Conservation (phyloP, 805 yeast genomes). For the Hanseniaspora thailandica region DNA sequence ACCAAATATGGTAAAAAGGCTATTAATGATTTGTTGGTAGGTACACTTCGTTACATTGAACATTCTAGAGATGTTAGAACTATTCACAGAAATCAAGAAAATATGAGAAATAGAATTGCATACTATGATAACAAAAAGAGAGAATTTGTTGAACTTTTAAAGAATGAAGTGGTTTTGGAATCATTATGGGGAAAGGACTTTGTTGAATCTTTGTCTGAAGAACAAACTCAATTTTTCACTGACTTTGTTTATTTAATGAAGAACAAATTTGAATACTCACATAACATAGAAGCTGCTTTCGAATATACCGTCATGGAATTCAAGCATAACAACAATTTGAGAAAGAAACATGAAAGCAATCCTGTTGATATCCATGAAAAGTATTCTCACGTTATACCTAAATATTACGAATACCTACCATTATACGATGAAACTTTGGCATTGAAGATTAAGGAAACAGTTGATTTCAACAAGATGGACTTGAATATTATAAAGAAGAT, state of each 20-base stretch:
- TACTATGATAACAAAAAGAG: constrained; percentile 85
- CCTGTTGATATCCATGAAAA: constrained; percentile 88
- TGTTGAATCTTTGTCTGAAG: background rate
- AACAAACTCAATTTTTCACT: constrained; percentile 10
- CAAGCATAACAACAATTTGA: constrained; percentile 45
- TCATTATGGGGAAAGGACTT: constrained; percentile 4
- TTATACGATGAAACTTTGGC: constrained; percentile 24
- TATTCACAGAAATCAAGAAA: constrained; percentile 63
- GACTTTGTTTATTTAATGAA: constrained; percentile 9
- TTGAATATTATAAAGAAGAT: constrained; percentile 28
- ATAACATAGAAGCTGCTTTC: constrained; percentile 16
- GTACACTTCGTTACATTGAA: background rate
- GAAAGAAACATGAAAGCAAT: constrained; percentile 66
- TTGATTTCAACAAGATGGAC: constrained; percentile 34
- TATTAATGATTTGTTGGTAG: constrained; percentile 34
- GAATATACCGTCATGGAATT: constrained; percentile 7
- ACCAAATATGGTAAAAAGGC: constrained; percentile 19
- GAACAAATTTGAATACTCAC: constrained; percentile 28
- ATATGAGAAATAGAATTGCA: constrained; percentile 84
- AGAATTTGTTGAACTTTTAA: constrained; percentile 73
- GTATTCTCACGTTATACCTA: constrained; percentile 75
- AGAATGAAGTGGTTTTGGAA: constrained; percentile 53
- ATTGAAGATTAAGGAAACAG: constrained; percentile 30
- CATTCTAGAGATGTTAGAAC: background rate
- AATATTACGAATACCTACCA: constrained; percentile 50